These are phyloP conservation scores for Beauveria pseudobassiana DNA, from an alignment of 2,329 filamentous ascomycete species.

Conservation along the genomic window DNA sequence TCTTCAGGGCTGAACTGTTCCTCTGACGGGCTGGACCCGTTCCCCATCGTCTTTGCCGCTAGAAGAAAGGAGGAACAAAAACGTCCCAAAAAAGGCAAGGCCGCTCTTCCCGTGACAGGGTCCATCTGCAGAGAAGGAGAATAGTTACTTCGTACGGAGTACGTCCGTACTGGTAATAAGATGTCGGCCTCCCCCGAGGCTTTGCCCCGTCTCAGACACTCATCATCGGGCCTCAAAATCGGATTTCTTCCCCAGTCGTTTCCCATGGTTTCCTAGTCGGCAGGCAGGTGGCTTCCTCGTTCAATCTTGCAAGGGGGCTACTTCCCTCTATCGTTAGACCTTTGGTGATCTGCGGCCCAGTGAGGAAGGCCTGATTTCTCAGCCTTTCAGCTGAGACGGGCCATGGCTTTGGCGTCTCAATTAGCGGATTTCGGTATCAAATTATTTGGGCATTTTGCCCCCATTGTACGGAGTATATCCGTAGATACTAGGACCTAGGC, in stretches of 20 bases:
- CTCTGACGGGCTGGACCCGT: too few species aligned
- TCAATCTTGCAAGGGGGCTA: background rate
- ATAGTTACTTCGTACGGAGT: background rate
- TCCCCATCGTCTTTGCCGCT: background rate
- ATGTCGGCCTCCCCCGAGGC: background rate
- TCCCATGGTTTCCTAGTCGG: too few species aligned
- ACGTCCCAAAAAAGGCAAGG: background rate
- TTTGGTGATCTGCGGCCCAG: background rate
- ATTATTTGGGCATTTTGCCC: too few species aligned
- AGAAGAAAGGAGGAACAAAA: background rate
- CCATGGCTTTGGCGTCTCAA: background rate
- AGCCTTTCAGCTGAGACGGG: constrained; percentile 1
- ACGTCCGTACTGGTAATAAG: background rate
- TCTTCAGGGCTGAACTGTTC: background rate
- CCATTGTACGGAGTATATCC: too few species aligned
- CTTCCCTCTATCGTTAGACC: background rate
- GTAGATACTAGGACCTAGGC: background rate
- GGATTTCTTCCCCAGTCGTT: too few species aligned
- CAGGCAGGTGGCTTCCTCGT: too few species aligned
- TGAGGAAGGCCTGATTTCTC: constrained; percentile 1
- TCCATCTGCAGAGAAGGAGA: background rate
- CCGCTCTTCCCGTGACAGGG: background rate
- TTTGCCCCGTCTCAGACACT: background rate
- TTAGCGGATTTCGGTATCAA: background rate
- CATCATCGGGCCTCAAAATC: too few species aligned